Conservation (phyloP, 2,329 filamentous ascomycete genomes). For the Esteya vermicola region DNA sequence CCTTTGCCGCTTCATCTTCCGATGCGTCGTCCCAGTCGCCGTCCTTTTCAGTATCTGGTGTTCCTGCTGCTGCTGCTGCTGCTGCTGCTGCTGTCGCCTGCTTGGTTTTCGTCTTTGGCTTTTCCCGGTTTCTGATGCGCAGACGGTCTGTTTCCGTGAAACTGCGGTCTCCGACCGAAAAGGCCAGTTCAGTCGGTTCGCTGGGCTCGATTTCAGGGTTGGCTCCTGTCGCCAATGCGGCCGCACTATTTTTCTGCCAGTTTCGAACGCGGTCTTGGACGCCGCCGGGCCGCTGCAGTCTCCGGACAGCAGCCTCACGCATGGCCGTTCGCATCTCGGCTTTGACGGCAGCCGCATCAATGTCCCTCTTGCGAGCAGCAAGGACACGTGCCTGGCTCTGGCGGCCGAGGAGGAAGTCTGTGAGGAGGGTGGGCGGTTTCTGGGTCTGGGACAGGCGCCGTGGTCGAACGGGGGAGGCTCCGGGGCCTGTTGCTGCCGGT, state of each 20-base stretch:
- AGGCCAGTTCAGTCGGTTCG: constrained; percentile 47
- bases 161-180: constrained; percentile 43
- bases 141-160: constrained; percentile 47
- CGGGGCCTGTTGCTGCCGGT: constrained; percentile 19
- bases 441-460: constrained; percentile 21
- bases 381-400: constrained; percentile 40
- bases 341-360: constrained; percentile 40
- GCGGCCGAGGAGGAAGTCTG: constrained; percentile 43
- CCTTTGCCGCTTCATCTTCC: neutral
- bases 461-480: constrained; percentile 2
- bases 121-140: constrained; percentile 39
- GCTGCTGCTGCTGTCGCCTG: neutral
- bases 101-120: constrained; percentile 20
- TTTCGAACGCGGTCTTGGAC: constrained; percentile 66
- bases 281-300: constrained; percentile 47
- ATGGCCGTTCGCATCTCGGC: constrained; percentile 38
- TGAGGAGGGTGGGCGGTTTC: constrained; percentile 35
- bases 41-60: constrained; percentile 6
- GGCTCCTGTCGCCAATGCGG: constrained; percentile 36
- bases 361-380: constrained; percentile 39
- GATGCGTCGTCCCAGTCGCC: constrained; percentile 11
- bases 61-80: neutral
- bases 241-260: constrained; percentile 71
- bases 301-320: constrained; percentile 43
- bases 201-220: constrained; percentile 37